Evolutionary conservation across 2,329 filamentous ascomycete species (phyloP).

Genomic region (Colletotrichum camelliae): DNA sequence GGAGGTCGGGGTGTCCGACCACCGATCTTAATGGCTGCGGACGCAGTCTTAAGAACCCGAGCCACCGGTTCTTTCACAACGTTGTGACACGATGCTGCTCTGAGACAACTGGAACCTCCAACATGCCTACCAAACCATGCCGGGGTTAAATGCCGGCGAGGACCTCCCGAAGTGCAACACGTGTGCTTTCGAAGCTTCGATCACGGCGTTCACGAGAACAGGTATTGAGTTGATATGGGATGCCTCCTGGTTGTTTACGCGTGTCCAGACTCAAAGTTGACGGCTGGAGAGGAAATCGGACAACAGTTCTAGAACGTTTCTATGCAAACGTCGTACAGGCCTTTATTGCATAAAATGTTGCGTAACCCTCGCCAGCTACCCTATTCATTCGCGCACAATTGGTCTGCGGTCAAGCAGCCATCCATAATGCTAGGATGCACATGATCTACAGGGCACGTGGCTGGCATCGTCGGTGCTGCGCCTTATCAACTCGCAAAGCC

Average conservation of each 20-base stretch:
- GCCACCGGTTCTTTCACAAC: accelerated
- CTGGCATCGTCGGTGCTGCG: neutral
- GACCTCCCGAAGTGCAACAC: accelerated
- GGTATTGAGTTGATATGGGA: accelerated
- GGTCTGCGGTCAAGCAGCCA: neutral
- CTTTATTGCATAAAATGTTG: neutral
- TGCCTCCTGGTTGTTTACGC: neutral
- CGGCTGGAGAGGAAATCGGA: neutral
- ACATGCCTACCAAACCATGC: no score
- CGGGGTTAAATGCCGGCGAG: neutral
- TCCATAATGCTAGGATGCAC: neutral
- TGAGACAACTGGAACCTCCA: neutral
- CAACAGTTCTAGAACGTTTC: neutral
- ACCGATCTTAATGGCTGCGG: neutral
- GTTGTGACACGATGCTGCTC: neutral
- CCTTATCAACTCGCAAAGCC: neutral
- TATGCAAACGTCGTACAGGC: no score
- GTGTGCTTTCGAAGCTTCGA: neutral
- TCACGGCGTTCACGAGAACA: neutral
- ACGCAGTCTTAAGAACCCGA: neutral
- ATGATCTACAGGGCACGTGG: neutral
- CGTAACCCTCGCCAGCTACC: neutral
- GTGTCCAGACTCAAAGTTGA: neutral
- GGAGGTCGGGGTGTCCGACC: neutral
- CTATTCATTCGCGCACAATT: neutral